phyloP scores from a whole-genome alignment of 225 moss, liverwort and hornwort species.

The Ulota crispa region DNA sequence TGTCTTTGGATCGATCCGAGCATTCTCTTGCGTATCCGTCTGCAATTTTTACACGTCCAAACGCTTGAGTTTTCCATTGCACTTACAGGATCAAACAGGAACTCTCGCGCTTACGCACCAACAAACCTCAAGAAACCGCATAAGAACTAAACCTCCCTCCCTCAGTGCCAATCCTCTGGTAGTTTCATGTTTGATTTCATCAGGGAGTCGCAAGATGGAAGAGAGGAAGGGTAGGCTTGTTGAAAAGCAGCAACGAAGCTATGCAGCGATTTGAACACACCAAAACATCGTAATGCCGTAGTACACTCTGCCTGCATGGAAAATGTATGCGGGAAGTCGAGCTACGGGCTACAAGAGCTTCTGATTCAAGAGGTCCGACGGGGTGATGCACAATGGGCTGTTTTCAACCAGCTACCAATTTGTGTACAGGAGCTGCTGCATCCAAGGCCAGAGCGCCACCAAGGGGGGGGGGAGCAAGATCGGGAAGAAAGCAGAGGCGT shows the following conservation, averaged over 20 bases:
- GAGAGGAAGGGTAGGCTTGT: neutral
- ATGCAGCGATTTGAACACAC: no score
- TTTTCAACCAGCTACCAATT: neutral
- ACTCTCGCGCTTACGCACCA: neutral
- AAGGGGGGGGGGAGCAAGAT: no score
- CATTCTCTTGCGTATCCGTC: constrained; percentile 36
- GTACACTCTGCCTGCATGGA: neutral
- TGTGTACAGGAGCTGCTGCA: neutral
- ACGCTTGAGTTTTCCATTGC: neutral
- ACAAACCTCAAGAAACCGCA: neutral
- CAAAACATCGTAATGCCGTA: neutral
- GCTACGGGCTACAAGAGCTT: neutral
- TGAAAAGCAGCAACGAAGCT: neutral
- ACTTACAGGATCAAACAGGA: neutral
- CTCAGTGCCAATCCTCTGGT: neutral
- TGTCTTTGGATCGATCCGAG: constrained; percentile 49
- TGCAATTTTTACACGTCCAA: constrained; percentile 9
- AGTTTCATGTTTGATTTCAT: neutral
- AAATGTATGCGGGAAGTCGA: neutral
- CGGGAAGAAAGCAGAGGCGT: neutral
- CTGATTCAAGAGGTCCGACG: neutral
- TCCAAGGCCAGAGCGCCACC: neutral
- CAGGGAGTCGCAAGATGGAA: neutral
- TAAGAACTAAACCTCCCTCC: neutral
- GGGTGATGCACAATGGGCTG: neutral